Base-by-base conservation (phyloP, 805 yeast genomes). In the Starmerella asiatica region DNA sequence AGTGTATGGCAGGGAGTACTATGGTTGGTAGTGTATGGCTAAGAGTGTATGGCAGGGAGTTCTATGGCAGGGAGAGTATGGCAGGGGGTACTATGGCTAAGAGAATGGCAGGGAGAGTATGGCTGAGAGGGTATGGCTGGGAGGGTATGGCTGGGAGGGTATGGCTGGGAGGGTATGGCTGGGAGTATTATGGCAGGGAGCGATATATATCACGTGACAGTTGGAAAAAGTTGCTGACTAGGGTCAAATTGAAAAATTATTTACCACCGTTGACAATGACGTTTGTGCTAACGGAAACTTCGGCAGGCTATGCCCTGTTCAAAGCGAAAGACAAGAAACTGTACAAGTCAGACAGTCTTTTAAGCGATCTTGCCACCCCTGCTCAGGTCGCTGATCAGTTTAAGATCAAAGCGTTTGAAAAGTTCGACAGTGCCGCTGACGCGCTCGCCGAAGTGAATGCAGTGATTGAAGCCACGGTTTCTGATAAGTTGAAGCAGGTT, bases 301-400 rank as follows among this genome's bases (percentile, higher is more conserved):
- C 98, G 49, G 98, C 98, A 38, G 98, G 98, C 59, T 91, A 91
- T 63, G 98, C 98, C 59, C 73, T 91, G 59, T 75, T 91, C 61
- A 91, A 91, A 69, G 94, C 96, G 43, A 79, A 94, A 49, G 97
- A 91, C 71, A 91, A 91, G 71, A 88, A 88, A 71, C 79, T 91
- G 56, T 79, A 88, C 73, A 88, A 86, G 68, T 76, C 91, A 20
- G 62, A 79, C 40, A 60, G 75, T 43, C 66, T 86, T 52, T 64
- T 81, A 50, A 71, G 77, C 48, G 94, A 85, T 60, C 70, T 86
- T 56, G 70, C 81, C 63, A 63, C 82, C 37, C 75, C 93, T 36
- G 93, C 79, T 49, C 80, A 82, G 62, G 94, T 86, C 45, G 71
- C 85, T 42, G 71, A 80, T 52, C 93, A 83, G 59, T 84, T 88